Percentiles rank a stretch among this genome's conserved stretches.
Conservation (phyloP, 108 stramenopile species). For the Craspedostauros australis region DNA sequence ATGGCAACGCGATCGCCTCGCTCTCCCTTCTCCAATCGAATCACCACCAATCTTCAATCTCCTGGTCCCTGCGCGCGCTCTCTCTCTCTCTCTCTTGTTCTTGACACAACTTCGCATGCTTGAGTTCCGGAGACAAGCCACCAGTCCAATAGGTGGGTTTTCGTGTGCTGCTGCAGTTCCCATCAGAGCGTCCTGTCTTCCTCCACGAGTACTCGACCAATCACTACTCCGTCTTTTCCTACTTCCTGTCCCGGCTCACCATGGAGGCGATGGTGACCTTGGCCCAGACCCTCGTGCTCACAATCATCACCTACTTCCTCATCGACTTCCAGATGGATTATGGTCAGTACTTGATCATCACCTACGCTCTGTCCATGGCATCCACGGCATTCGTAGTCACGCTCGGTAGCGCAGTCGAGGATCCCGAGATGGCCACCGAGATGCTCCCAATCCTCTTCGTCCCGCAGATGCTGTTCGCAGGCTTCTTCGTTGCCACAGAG, state of each 20-base stretch:
- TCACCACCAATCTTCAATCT: too few relatives aligned
- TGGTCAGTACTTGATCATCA: constrained; percentile 13
- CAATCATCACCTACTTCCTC: constrained; percentile 33
- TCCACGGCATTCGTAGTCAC: constrained; percentile 45
- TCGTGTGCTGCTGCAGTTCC: constrained; percentile 58
- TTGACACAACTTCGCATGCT: too few relatives aligned
- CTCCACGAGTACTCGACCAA: constrained; percentile 76
- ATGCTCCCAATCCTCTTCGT: constrained; percentile 59
- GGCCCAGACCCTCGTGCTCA: constrained; percentile 16
- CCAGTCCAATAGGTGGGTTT: too few relatives aligned
- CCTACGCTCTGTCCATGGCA: constrained; percentile 35
- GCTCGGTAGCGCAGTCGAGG: constrained; percentile 42
- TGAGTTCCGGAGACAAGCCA: too few relatives aligned
- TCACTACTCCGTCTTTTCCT: constrained; percentile 60
- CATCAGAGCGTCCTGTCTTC: constrained; percentile 48
- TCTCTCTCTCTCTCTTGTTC: too few relatives aligned
- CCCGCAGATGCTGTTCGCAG: constrained; percentile 73
- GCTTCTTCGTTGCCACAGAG: constrained; percentile 46
- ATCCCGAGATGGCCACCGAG: constrained; percentile 48
- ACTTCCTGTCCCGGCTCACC: constrained; percentile 44
- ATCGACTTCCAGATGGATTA: constrained; percentile 33
- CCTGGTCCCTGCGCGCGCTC: too few relatives aligned
- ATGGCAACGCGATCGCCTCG: too few relatives aligned
- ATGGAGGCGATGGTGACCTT: constrained; percentile 37
- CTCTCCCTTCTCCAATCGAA: too few relatives aligned